Conservation (phyloP, 768 basidiomycete species). For the Lentinula guzmanii region DNA sequence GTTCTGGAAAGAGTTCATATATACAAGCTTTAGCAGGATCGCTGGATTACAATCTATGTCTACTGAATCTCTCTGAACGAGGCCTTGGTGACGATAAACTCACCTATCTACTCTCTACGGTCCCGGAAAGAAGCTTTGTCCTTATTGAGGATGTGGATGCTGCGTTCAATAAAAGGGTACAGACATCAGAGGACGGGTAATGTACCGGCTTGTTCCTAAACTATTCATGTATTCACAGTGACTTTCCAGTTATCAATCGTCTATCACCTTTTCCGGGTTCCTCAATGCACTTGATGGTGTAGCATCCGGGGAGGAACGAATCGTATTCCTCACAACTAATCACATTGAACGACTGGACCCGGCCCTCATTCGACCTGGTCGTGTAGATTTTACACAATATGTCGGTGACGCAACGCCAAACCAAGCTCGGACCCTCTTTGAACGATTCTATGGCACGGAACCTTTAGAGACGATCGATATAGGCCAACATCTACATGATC, state of each 20-base stretch:
- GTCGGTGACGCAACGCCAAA: constrained; percentile 82
- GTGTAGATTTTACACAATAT: constrained; percentile 81
- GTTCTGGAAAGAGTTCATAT: constrained; percentile 97
- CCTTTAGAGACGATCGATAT: constrained; percentile 35
- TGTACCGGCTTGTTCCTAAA: constrained; percentile 17
- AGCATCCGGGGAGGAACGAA: constrained; percentile 95
- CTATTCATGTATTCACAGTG: background rate
- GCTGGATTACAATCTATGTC: constrained; percentile 90
- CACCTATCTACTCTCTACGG: constrained; percentile 87
- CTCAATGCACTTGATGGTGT: constrained; percentile 97
- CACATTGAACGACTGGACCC: constrained; percentile 86
- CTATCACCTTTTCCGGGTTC: constrained; percentile 96
- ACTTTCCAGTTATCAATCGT: constrained; percentile 74
- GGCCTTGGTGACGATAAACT: constrained; percentile 96
- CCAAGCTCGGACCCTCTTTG: constrained; percentile 76
- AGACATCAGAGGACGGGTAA: constrained; percentile 89
- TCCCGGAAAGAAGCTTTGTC: constrained; percentile 89
- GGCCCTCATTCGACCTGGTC: constrained; percentile 91
- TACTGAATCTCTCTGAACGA: constrained; percentile 92
- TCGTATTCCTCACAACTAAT: constrained; percentile 99
- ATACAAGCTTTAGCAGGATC: constrained; percentile 95
- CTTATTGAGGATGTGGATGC: constrained; percentile 97
- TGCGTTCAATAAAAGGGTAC: constrained; percentile 90
- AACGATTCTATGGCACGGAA: constrained; percentile 65
- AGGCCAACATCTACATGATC: constrained; percentile 44